phyloP scores from a whole-genome alignment of 2,329 filamentous ascomycete species.

The Colletotrichum cereale region DNA sequence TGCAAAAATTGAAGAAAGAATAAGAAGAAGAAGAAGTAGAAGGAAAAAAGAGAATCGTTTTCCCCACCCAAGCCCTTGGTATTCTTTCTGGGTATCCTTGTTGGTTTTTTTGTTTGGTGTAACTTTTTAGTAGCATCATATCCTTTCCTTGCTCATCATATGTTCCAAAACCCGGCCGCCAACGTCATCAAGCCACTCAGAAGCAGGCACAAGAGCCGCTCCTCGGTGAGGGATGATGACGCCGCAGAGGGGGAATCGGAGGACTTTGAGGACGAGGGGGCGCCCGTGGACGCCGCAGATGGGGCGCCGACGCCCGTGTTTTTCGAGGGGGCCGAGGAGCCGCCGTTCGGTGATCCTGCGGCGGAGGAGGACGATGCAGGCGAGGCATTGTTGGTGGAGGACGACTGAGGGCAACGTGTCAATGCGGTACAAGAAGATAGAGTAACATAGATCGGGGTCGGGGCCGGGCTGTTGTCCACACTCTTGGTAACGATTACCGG shows the following conservation, averaged over 20 bases:
- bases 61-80: neutral
- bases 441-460: neutral
- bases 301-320: neutral
- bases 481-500: neutral
- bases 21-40: neutral
- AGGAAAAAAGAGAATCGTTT: neutral
- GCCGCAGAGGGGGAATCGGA: constrained; percentile 22
- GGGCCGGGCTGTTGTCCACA: neutral
- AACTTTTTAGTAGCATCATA: neutral
- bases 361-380: neutral
- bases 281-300: neutral
- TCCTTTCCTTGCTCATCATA: neutral
- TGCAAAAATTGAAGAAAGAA: neutral
- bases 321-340: constrained; percentile 9
- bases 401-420: constrained; percentile 5
- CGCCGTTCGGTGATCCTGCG: neutral
- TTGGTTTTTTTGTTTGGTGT: neutral
- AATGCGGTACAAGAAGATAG: neutral
- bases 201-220: constrained; percentile 16
- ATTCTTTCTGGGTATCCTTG: neutral
- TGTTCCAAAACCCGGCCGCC: constrained; percentile 6
- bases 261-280: constrained; percentile 4
- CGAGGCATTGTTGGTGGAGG: neutral
- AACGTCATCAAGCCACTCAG: constrained; percentile 11
- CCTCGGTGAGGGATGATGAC: neutral